Evolutionary conservation across 139 green algal species (phyloP), one percentile per base, ranked within the genome.

Genomic region (Astrephomene gubernaculifera): DNA sequence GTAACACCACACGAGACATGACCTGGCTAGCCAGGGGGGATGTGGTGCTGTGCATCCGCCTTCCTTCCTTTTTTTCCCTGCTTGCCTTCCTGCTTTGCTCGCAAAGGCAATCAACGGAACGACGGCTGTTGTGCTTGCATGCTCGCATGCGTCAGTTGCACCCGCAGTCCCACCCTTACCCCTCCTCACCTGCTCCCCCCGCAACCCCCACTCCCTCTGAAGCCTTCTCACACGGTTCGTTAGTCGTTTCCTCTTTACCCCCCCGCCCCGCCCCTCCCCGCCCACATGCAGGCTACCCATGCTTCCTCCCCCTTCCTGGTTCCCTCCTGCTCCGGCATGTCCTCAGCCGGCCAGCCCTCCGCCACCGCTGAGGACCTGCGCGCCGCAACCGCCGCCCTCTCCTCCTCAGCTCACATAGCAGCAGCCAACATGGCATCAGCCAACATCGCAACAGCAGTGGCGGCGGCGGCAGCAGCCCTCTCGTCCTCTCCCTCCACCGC

Each of bases 301-400:
- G 33, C 71, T 4, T 19, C 45, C 33, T 80, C 71, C 8, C 71
- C 71, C 45, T 80, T 45, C 49, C 71, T 68, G 45, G 71, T 80
- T 2, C 71, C 71, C 31, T 67, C 71, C 29, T 33, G 22, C 19
- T 35, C 19, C 57, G 57, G 57, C 19, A 67, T 67, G 57, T 12
- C 19, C 22, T 12, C 19, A 21, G 19, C 57, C 8, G 57, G 31
- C 19, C 19, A 21, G 7, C 8, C 19, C 17, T 7, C 17, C 24
- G 57, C 22, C 57, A 7, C 57, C 57, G 57, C 21, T 57, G 12
- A 25, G 49, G 12, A 25, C 12, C 12, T 25, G 49, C 49, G 12
- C 12, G 49, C 49, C 49, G 17, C 12, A 25, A 17, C 49, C 49
- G 49, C 12, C 12, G 17, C 17, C 49, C 12, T 57, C 49, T 12